Evolutionary conservation across 2,329 filamentous ascomycete genomes (phyloP).

Genomic region (Hymenoscyphus infarciens): DNA sequence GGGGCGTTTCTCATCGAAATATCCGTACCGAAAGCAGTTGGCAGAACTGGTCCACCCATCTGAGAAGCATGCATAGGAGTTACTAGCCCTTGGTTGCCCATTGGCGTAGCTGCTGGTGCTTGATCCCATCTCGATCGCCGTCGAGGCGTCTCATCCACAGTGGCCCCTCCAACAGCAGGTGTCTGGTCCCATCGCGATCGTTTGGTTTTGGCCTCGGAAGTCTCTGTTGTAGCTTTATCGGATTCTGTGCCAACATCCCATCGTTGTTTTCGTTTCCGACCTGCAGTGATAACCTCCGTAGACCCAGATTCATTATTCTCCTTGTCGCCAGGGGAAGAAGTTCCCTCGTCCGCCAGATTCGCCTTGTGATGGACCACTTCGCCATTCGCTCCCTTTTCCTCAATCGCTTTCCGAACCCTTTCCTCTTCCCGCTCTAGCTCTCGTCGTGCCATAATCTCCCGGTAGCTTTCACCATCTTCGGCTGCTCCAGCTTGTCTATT

Average conservation of each 20-base stretch:
- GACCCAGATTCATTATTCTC: conserved; percentile 70
- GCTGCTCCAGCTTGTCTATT: conserved; percentile 65
- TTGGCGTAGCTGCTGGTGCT: conserved; percentile 75
- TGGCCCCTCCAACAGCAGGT: conserved; percentile 53
- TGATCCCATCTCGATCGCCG: conserved; percentile 90
- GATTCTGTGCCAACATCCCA: conserved; percentile 77
- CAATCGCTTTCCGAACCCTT: conserved; percentile 74
- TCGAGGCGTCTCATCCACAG: conserved; percentile 58
- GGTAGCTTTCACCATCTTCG: conserved; percentile 76
- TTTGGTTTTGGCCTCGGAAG: conserved; percentile 54
- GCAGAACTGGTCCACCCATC: conserved; percentile 46
- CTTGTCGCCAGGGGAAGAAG: conserved; percentile 52
- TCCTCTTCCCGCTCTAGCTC: conserved; percentile 94
- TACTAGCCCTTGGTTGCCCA: conserved; percentile 69
- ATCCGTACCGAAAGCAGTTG: conserved; percentile 74
- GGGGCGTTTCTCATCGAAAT: conserved; percentile 74
- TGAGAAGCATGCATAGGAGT: conserved; percentile 75
- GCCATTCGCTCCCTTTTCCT: conserved; percentile 61
- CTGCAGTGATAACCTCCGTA: conserved; percentile 57
- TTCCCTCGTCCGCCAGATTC: conserved; percentile 63
- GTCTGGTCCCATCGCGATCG: conserved; percentile 87
- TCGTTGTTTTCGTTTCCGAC: conserved; percentile 85
- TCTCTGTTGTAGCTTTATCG: conserved; percentile 47
- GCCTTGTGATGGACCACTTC: conserved; percentile 63
- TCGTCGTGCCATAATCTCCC: conserved; percentile 84